Evolutionary conservation across 78 protist genomes (phyloP), one percentile per base, ranked within the genome.

Genomic region (Emiliania huxleyi): DNA sequence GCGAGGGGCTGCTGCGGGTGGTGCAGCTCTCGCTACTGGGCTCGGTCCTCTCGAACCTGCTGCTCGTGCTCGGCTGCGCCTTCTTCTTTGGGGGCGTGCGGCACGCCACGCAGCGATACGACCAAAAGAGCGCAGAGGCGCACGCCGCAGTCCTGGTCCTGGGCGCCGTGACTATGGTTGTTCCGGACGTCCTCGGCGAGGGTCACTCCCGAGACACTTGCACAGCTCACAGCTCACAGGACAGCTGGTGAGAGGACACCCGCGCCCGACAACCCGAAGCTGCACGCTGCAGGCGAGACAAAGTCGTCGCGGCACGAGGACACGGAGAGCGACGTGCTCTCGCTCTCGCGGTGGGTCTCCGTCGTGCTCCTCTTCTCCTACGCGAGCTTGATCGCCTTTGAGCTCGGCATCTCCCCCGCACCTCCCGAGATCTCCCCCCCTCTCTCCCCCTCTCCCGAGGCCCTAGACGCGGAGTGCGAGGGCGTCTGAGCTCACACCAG

Each of bases 11-110:
- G 75, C 69, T 94, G 26, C 46, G 56, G 33, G 87, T 95, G 29
- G 95, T 95, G 62, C 94, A 94, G n/a, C n/a, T 93, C 40, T 91
- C 96, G 26, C 87, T 95, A 29, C 21, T 94, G 15, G 96, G 96
- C 26, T 94, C 95, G 29, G 69, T 95, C 37, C 73, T 95, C 2
- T 69, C 92, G 43, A 95, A 93, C 83, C 42, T 94, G 69, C 87
- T 95, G 43, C 92, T 95, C 26, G 96, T 95, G 55, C 43, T 94
- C 21, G 96, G 96, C 1, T 35, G 69, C 52, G n/a, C 94, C 35
- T 88, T 94, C 88, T 26, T 95, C 79, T 62, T 81, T 48, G 94
- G 95, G 5, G 48, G 52, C 69, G 40, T 40, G 26, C 44, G 90
- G 81, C 87, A n/a, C 43, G 37, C 43, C 29, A 18, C 0, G 42